Evolutionary conservation across 768 basidiomycete species (phyloP).

Genomic region (Lactarius akahatsu): DNA sequence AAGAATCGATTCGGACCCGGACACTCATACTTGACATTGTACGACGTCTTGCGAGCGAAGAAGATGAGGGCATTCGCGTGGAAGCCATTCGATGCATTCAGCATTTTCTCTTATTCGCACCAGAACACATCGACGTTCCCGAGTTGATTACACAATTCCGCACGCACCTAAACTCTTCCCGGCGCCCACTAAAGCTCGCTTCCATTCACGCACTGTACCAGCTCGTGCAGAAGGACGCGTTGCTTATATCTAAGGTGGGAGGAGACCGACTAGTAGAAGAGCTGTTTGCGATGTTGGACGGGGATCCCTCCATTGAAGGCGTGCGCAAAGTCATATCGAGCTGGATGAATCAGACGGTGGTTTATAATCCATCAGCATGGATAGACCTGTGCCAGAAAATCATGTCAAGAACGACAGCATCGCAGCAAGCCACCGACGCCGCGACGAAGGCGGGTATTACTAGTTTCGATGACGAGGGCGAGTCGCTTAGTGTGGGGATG

Average conservation of each 20-base stretch:
- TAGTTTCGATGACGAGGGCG: conserved; percentile 84
- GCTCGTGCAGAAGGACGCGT: conserved; percentile 92
- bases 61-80: conserved; percentile 84
- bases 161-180: conserved; percentile 72
- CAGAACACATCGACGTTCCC: conserved; percentile 78
- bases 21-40: conserved; percentile 82
- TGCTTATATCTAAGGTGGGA: conserved; percentile 88
- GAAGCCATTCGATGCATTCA: conserved; percentile 96
- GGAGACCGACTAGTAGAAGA: conserved; percentile 94
- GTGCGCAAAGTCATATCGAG: conserved; percentile 89
- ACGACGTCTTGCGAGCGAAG: conserved; percentile 78
- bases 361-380: conserved; percentile 94
- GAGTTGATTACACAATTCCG: conserved; percentile 78
- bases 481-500: conserved; percentile 73
- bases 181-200: conserved; percentile 85
- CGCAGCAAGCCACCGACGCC: conserved; percentile 69
- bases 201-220: conserved; percentile 97
- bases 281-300: conserved; percentile 92
- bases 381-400: conserved; percentile 97
- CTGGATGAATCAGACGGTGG: conserved; percentile 94
- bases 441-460: conserved; percentile 50
- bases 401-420: conserved; percentile 90
- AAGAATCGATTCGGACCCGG: conserved; percentile 80
- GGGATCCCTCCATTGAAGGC: conserved; percentile 90
- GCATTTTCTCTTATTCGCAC: conserved; percentile 95